Conservation (phyloP, 257 asterid species). For the Plantago elongata region DNA sequence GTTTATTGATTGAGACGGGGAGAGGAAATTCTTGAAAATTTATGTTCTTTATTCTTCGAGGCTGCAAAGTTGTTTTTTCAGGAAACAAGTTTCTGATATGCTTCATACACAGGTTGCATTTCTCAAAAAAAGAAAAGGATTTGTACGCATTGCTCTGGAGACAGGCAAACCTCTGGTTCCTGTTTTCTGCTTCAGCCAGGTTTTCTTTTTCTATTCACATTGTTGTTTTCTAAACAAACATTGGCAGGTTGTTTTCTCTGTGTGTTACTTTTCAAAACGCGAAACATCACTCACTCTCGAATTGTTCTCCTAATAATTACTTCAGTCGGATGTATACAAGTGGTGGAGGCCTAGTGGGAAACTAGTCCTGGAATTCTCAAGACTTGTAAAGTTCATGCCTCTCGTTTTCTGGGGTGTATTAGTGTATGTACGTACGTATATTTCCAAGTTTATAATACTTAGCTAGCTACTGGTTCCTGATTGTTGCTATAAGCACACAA, state of each 20-base stretch:
- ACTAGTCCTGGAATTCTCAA: conserved; percentile 51
- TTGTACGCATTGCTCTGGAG: conserved; percentile 82
- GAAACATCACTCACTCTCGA: conserved; percentile 12
- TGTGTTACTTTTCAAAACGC: not conserved
- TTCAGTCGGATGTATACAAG: conserved; percentile 66
- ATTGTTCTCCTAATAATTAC: conserved; percentile 15
- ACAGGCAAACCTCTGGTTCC: conserved; percentile 91
- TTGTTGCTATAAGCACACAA: conserved; percentile 3
- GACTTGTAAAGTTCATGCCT: conserved; percentile 81
- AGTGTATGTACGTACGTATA: conserved; percentile 69
- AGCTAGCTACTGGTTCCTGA: conserved; percentile 3
- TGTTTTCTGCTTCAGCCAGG: conserved; percentile 97
- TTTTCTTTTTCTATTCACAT: conserved; percentile 23
- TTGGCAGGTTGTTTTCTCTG: conserved; percentile 11
- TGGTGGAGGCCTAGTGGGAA: conserved; percentile 94
- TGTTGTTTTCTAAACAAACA: not conserved
- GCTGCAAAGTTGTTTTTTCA: too few species aligned
- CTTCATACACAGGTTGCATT: conserved; percentile 51
- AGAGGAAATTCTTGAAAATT: too few species aligned
- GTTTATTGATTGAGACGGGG: too few species aligned
- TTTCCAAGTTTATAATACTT: conserved; percentile 1
- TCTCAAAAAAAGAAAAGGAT: conserved; percentile 65
- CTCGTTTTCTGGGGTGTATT: conserved; percentile 79
- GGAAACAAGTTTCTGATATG: conserved; percentile 15
- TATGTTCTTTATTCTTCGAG: too few species aligned